Evolutionary conservation across 2,329 filamentous ascomycete genomes (phyloP).

Genomic region (Claviceps cyperi): DNA sequence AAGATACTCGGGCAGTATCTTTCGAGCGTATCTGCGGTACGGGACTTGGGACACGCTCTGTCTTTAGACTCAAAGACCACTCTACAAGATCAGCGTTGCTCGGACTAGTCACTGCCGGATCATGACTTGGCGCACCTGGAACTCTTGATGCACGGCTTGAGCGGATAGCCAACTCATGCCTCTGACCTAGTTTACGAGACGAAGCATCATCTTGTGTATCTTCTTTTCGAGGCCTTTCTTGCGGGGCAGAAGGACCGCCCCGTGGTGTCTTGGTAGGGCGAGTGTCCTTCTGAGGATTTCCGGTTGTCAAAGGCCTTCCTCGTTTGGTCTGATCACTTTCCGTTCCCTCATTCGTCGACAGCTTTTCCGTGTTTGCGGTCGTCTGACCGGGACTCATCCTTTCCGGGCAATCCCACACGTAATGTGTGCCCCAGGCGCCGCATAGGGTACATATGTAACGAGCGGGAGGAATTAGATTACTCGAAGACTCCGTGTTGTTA

Average conservation of each 20-base stretch:
- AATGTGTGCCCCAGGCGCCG: background rate
- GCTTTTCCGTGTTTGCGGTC: background rate
- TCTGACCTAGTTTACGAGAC: background rate
- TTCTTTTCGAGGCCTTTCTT: background rate
- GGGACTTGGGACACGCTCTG: background rate
- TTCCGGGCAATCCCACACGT: constrained; percentile 2
- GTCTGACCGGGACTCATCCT: background rate
- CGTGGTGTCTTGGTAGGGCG: background rate
- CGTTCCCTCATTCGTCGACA: background rate
- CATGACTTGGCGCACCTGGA: background rate
- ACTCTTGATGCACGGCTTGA: background rate
- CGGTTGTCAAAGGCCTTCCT: background rate
- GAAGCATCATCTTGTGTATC: background rate
- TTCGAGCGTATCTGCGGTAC: background rate
- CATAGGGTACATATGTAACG: constrained; percentile 4
- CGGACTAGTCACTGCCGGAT: background rate
- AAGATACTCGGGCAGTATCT: background rate
- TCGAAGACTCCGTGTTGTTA: background rate
- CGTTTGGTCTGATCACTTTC: background rate
- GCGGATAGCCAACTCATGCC: background rate
- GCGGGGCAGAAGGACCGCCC: background rate
- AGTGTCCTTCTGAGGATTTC: background rate
- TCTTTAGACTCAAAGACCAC: background rate
- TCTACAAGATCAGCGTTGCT: background rate
- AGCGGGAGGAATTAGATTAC: background rate